Conservation (phyloP, 139 green algal species). For the Astrephomene gubernaculifera region DNA sequence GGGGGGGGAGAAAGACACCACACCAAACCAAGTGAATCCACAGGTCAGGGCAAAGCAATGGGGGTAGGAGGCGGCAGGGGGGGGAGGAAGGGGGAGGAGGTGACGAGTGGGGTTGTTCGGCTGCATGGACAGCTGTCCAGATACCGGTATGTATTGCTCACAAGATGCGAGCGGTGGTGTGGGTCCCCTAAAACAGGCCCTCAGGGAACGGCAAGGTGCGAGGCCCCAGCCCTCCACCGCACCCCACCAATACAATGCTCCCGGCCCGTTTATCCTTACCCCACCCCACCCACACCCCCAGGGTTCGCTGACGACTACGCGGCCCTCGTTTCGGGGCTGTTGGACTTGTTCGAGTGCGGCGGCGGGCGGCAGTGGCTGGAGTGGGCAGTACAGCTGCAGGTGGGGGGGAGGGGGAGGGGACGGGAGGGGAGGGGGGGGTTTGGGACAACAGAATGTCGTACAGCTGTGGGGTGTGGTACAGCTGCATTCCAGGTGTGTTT, state of each 20-base stretch:
- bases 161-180: neutral
- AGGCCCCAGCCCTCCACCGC: neutral
- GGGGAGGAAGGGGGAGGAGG: neutral
- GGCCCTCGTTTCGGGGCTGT: conserved; percentile 75
- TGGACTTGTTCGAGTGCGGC: conserved; percentile 83
- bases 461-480: neutral
- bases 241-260: neutral
- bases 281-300: neutral
- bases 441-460: neutral
- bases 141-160: neutral
- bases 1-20: neutral
- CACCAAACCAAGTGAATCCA: neutral
- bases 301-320: conserved; percentile 90
- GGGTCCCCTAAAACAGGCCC: neutral
- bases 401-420: neutral
- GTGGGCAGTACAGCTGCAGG: conserved; percentile 87
- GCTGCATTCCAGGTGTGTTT: neutral
- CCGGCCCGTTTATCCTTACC: neutral
- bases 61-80: neutral
- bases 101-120: neutral
- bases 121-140: neutral
- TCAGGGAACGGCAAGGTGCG: neutral
- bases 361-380: conserved; percentile 79
- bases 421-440: neutral
- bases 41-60: neutral